Evolutionary conservation across 2,329 filamentous ascomycete genomes (phyloP), one percentile per base, ranked within the genome.

Genomic region (Xylariaceae sp.): DNA sequence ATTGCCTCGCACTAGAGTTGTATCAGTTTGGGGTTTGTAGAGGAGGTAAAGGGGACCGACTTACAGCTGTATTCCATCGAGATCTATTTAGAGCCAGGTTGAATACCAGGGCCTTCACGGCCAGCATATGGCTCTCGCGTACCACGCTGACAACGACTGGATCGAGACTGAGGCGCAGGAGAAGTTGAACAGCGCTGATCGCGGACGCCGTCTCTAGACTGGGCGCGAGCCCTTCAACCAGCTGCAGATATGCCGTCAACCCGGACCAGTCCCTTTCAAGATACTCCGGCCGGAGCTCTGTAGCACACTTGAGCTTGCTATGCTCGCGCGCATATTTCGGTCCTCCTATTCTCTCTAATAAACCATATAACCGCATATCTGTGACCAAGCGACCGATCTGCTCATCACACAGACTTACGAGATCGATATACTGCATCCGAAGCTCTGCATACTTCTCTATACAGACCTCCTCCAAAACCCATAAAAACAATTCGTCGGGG

Each of bases 401-500:
- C 18, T 75, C 70, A 0, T 68, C 56, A 45, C 74, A 77, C 45
- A 71, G 64, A 33, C 74, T 70, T 47, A 80, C 69, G 4, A 90
- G 67, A 42, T 77, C 76, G 49, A 77, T 72, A 64, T 90, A 90
- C 53, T 85, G 80, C 49, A 76, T 67, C 45, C 83, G 77, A 40
- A 89, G 66, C 42, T 81, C 74, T 40, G 75, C 71, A 31, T 79
- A 78, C 39, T 72, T 69, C 60, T 88, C 83, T 2, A 73, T 65
- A 49, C 78, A 81, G 18, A 85, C 71, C 69, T 85, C 78, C 45
- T 80, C 71, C 6, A 88, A 63, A 3, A 90, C 72, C 88, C 88
- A 92, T 14, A 78, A 61, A 45, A 89, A 76, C 1, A 90, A 63
- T 49, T 86, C 78, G 54, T 89, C 81, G 0, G 87, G 82, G 12